Base-by-base conservation (phyloP, 352 stramenopile species). In the Phytopythium litorale region DNA sequence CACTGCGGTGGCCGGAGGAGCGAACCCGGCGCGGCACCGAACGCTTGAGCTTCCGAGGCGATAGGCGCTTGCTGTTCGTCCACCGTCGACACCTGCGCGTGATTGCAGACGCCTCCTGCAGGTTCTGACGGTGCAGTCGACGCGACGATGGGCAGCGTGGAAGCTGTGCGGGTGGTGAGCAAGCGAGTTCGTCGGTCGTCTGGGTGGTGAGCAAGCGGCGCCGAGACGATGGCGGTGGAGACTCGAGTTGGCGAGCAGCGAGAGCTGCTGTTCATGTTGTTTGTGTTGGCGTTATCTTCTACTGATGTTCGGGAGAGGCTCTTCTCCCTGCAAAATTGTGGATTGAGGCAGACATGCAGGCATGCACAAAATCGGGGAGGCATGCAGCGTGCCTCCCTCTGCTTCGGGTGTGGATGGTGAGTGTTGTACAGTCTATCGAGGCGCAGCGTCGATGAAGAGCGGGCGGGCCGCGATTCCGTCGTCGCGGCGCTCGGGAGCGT, bases 351-450 rank as follows among this genome's bases (percentile, higher is more conserved):
- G 35, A 40, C 15, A 49, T 49, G 42, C 18, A 49, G 18, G 12
- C 16, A 21, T 19, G 40, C 40, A 21, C 40, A 49, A 49, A 49
- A 49, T 21, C 21, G 42, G 42, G 42, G 42, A 49, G 40, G 7
- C 19, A 25, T n/a, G 42, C 19, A 0, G 18, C 19, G 8, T 7
- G 40, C 16, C 42, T 49, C 42, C 7, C 42, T 49, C 19, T 25
- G 7, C 19, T 49, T 45, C 38, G 15, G 46, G 25, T 32, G n/a
- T 61, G 33, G 40, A 16, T 52, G 62, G 30, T 56, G 50, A 62
- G 37, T 73, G 68, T 71, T 78, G 62, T 67, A 60, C 75, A 79
- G 60, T 79, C 72, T 79, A 78, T 71, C 62, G 66, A 64, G 70
- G 63, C 62, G 54, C 37, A 65, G 50, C 35, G 35, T 42, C 33